These are phyloP conservation scores for Physocladia obscura DNA, from an alignment of 192 early-diverging fungal species.

Conservation along the genomic window DNA sequence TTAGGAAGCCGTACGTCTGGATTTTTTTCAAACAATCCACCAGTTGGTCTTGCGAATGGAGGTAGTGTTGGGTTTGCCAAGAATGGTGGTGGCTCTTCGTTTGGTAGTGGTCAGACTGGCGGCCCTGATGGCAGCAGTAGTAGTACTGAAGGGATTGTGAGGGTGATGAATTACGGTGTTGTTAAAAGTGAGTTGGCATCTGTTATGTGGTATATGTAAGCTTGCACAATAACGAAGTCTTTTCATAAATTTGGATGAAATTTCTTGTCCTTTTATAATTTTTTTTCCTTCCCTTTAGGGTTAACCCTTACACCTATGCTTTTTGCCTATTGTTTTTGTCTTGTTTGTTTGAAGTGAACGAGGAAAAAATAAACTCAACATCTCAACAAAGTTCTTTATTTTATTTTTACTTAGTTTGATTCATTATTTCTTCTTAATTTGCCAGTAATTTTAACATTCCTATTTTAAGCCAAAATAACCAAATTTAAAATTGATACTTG, in stretches of 20 bases:
- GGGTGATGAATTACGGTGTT: constrained; percentile 48
- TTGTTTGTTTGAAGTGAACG: background rate
- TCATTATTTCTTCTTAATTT: too few relatives aligned
- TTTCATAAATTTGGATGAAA: background rate
- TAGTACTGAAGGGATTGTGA: background rate
- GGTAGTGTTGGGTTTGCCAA: constrained; percentile 22
- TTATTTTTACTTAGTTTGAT: too few relatives aligned
- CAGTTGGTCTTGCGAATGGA: background rate
- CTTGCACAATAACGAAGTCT: too few relatives aligned
- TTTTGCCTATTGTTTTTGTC: background rate
- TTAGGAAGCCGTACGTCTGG: constrained; percentile 8
- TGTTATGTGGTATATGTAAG: constrained; percentile 61
- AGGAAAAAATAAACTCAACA: too few relatives aligned
- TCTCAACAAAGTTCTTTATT: too few relatives aligned
- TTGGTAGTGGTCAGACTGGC: background rate
- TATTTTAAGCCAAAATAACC: too few relatives aligned
- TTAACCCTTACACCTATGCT: background rate
- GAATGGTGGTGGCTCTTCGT: background rate
- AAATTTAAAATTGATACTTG: too few relatives aligned
- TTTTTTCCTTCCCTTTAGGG: background rate
- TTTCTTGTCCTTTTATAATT: background rate
- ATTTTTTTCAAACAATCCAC: constrained; percentile 7
- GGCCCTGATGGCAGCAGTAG: background rate
- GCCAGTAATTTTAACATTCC: too few relatives aligned
- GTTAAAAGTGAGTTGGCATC: constrained; percentile 55